Base-by-base conservation (phyloP, 1,284 basidiomycete species). In the Omphalotus olearius region DNA sequence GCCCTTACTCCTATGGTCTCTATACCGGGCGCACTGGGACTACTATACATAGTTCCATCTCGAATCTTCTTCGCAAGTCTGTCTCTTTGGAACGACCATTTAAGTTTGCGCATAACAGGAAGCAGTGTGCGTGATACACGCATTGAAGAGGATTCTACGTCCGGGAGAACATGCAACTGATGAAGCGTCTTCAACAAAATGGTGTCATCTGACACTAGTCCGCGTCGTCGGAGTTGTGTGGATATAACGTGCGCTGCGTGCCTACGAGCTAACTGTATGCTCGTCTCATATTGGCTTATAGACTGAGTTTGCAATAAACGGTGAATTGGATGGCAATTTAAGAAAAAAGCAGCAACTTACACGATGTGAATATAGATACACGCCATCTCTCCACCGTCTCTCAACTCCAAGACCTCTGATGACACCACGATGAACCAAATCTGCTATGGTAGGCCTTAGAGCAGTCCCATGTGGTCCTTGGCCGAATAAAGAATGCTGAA, bases 331-430 rank as follows among this genome's bases (percentile, higher is more conserved):
- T 37, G 48, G 20, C 28, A 43, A 48, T 42, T 47, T 46, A 44
- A 45, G 14, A 56, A 48, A 50, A 53, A 20, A 30, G 35, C 26
- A 23, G 35, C 4, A 13, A 67, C 81, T 61, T 65, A 83, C 86
- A 49, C 73, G 72, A 10, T 72, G 68, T 26, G 83, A 83, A 59
- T 81, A 80, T 50, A 87, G 71, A 60, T 88, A 88, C 28, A 67
- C 59, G 18, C 85, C 86, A 56, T 72, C 71, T 57, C 83, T 74
- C 78, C 80, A 85, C 52, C 78, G 67, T 53, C 83, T 67, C 62
- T 84, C 83, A 45, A 88, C 75, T 16, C 76, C 76, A 37, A 85
- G 65, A 2, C 85, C 86, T 30, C 78, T 79, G 50, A 88, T 76
- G 47, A 88, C 82, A 23, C 81, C 79, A 44, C 85, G 70, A 40